Base-by-base conservation (phyloP, 306 rosid genomes). In the Gastrolobium villosum region DNA sequence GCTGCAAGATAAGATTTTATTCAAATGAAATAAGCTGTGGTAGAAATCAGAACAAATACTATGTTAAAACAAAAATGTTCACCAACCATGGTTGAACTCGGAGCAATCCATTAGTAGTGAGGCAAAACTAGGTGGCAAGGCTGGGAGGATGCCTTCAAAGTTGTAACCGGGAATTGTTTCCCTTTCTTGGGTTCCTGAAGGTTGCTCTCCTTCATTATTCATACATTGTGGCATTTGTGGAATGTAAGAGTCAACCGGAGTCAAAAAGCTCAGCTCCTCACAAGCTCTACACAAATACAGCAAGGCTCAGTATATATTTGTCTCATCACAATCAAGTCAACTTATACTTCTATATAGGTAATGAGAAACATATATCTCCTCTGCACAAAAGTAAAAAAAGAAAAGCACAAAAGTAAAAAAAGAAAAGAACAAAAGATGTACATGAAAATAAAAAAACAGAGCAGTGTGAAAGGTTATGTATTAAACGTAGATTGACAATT, bases 61-160 rank as follows among this genome's bases (percentile, higher is more conserved):
- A 15, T 35, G 54, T 55, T 10, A 48, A 55, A 63, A 77, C 28
- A 15, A 14, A 67, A 61, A 55, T 66, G 65, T 48, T 56, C 48
- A 35, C 86, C 44, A 65, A 92, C 98, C 90, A 61, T 81, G 90
- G 59, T 86, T 85, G 70, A 64, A 54, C 66, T 55, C 81, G 35
- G 87, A 79, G 61, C 86, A 86, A 72, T 82, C 88, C 65, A 87
- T 81, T 59, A 88, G 75, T 49, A 89, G 83, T 67, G 92, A 40
- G 80, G 92, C 75, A 84, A 95, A 95, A 86, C 96, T 90, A 77
- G 96, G 98, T 69, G 97, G 98, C 72, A 92, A 85, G 73, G 88
- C 83, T 43, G 87, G 86, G 81, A 84, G 73, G 49, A 76, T 36
- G 77, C 77, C 78, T 48, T 87, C 90, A 34, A 83, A 62, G 37